Percentiles rank a stretch among this genome's conserved stretches.
phyloP scores from a whole-genome alignment of 2,329 filamentous ascomycete species.

The Aspergillus fumigatiaffinis region DNA sequence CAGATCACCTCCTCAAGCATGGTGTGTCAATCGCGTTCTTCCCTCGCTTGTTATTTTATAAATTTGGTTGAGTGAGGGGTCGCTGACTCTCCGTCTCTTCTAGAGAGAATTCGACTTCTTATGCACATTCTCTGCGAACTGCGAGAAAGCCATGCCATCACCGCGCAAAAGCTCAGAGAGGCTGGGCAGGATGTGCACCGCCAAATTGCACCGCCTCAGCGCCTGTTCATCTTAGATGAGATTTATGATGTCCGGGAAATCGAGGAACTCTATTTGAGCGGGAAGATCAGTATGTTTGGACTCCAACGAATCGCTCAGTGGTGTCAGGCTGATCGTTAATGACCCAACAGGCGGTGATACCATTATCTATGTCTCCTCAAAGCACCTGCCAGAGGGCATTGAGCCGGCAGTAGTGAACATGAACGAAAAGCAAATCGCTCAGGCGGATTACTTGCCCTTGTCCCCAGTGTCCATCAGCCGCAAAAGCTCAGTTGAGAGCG shows the following conservation, averaged over 20 bases:
- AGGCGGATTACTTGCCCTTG: not conserved
- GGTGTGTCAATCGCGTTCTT: slow-evolving; percentile 24
- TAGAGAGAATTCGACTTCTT: slow-evolving; percentile 38
- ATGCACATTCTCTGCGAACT: slow-evolving; percentile 40
- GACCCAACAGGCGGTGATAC: not conserved
- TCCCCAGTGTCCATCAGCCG: not conserved
- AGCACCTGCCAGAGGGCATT: not conserved
- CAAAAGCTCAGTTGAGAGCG: not conserved
- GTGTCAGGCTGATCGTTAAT: not conserved
- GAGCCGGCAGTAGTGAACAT: not conserved
- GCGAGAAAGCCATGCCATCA: slow-evolving; percentile 32
- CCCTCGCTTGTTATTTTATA: not conserved
- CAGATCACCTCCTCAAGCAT: slow-evolving; percentile 42
- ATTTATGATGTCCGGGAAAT: slow-evolving; percentile 37
- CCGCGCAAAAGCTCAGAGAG: slow-evolving; percentile 36
- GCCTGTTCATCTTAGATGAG: slow-evolving; percentile 38
- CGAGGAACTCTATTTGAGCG: slow-evolving; percentile 37
- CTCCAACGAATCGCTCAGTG: not conserved
- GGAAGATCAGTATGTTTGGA: slow-evolving; percentile 32
- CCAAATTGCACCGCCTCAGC: slow-evolving; percentile 33
- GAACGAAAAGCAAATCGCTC: not conserved
- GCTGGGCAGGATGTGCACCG: slow-evolving; percentile 38
- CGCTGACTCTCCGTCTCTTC: not conserved
- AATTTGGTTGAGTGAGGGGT: not conserved
- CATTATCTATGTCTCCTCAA: not conserved